Conservation (phyloP, 2,329 filamentous ascomycete genomes). For the Hypoxylon sp. region DNA sequence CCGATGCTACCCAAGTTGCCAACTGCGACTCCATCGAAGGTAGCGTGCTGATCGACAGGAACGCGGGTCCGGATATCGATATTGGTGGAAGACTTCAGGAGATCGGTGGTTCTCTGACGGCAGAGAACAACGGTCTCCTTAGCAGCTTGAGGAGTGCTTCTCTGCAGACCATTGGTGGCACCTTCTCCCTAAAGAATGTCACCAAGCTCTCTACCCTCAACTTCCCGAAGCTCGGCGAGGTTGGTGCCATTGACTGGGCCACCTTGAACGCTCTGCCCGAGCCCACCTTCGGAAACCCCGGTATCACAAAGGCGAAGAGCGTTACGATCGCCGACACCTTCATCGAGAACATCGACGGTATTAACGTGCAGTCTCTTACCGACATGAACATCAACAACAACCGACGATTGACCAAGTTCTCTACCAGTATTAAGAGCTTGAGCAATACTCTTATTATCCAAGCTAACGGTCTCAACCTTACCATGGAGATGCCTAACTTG, state of each 20-base stretch:
- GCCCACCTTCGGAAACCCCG: slow-evolving; percentile 65
- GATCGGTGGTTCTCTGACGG: slow-evolving; percentile 70
- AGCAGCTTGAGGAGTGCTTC: slow-evolving; percentile 72
- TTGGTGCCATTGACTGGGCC: slow-evolving; percentile 78
- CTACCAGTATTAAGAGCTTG: slow-evolving; percentile 83
- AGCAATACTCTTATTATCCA: slow-evolving; percentile 78
- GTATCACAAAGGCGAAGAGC: slow-evolving; percentile 75
- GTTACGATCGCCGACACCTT: slow-evolving; percentile 89
- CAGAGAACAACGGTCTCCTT: slow-evolving; percentile 73
- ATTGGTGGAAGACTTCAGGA: slow-evolving; percentile 70
- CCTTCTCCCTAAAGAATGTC: slow-evolving; percentile 78
- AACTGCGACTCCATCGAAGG: slow-evolving; percentile 79
- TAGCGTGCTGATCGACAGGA: slow-evolving; percentile 74
- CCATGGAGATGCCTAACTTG: slow-evolving; percentile 83
- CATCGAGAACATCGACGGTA: slow-evolving; percentile 82
- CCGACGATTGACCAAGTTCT: slow-evolving; percentile 80
- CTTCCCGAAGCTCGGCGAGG: slow-evolving; percentile 74
- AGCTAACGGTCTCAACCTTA: slow-evolving; percentile 82
- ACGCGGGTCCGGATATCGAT: slow-evolving; percentile 69
- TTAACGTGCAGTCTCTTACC: slow-evolving; percentile 81
- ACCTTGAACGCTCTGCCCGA: slow-evolving; percentile 75
- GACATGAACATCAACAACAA: slow-evolving; percentile 93
- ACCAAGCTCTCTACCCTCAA: slow-evolving; percentile 77
- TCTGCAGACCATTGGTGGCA: slow-evolving; percentile 76
- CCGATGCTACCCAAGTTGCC: slow-evolving; percentile 72